A percentile compares a stretch with the other conserved stretches of the same genome.
These are phyloP conservation scores for Cucumis variabilis DNA, from an alignment of 331 rosid genomes.

Conservation along the genomic window DNA sequence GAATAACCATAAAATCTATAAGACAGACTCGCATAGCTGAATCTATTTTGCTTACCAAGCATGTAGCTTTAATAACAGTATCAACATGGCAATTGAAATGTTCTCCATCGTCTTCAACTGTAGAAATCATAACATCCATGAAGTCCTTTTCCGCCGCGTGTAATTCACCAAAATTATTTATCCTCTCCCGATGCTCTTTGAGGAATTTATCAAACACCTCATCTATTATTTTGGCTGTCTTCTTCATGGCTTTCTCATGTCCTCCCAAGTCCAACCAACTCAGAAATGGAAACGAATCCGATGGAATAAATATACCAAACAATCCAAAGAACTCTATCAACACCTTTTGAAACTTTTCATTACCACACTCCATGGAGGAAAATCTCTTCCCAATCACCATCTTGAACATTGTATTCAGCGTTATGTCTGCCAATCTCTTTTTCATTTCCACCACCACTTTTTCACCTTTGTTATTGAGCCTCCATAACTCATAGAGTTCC, in stretches of 20 bases:
- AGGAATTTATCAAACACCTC: not conserved
- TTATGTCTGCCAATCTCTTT: conserved; percentile 55
- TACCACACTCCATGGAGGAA: not conserved
- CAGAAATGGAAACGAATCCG: conserved; percentile 56
- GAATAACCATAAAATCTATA: too few relatives aligned
- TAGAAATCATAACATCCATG: conserved; percentile 53
- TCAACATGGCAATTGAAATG: conserved; percentile 26
- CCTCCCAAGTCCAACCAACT: conserved; percentile 78
- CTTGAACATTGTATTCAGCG: conserved; percentile 55
- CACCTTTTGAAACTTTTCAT: not conserved
- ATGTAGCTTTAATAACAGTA: conserved; percentile 36
- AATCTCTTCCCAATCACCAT: conserved; percentile 70
- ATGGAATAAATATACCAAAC: conserved; percentile 27
- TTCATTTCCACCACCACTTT: conserved; percentile 44
- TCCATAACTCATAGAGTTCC: conserved; percentile 25
- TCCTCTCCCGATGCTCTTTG: not conserved
- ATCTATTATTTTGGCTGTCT: conserved; percentile 41
- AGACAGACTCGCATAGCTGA: too few relatives aligned
- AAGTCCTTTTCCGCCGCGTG: not conserved
- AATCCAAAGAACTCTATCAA: not conserved
- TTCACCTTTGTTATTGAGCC: not conserved
- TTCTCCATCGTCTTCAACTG: not conserved
- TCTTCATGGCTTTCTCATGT: conserved; percentile 53
- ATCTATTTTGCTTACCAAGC: conserved; percentile 18
- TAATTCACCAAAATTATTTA: too few relatives aligned